Base-by-base conservation (phyloP, 768 basidiomycete genomes). In the Suillus plorans region DNA sequence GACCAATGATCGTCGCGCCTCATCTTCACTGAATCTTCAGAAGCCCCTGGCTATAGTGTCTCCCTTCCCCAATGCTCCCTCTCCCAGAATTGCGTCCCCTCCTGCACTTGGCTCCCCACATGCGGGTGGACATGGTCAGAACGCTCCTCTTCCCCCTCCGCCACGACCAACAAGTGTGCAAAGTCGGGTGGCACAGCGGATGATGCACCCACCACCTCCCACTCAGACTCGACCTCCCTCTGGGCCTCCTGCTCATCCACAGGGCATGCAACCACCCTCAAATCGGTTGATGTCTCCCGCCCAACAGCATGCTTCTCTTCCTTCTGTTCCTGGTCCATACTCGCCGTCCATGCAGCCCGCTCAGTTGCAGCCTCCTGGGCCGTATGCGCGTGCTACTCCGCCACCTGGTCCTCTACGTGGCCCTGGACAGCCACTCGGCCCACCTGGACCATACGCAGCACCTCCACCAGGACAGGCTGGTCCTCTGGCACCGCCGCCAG, bases 21-120 rank as follows among this genome's bases (percentile, higher is more conserved):
- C 90, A 1, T 81, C 83, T 25, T 77, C 83, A 6, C 70, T 81
- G 37, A 82, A 74, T 62, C 67, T 79, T 12, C 76, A 72, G 62
- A 92, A 91, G 70, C 89, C 85, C 3, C 80, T 82, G 8, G 85
- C 95, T 3, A 96, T 98, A 70, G 88, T 88, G 9, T 85, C 93
- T 10, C 96, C 96, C 0, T 97, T 99, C 86, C 92, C 95, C 9
- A 90, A 91, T 69, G 80, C 84, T 6, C 71, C 78, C n/a, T 67
- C 74, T 31, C 62, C 71, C 41, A 66, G 60, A 31, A 55, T 70
- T 20, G 71, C 74, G 22, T 75, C 79, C 9, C 73, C 77, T 22
- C 85, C 88, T 5, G 82, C 80, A 5, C 78, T 82, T n/a, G 78
- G 78, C 8, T 79, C 85, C 20, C 85, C 85, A 0, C 85, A 81